Evolutionary conservation across 352 stramenopile species (phyloP).

Genomic region (Blastocystis hominis): DNA sequence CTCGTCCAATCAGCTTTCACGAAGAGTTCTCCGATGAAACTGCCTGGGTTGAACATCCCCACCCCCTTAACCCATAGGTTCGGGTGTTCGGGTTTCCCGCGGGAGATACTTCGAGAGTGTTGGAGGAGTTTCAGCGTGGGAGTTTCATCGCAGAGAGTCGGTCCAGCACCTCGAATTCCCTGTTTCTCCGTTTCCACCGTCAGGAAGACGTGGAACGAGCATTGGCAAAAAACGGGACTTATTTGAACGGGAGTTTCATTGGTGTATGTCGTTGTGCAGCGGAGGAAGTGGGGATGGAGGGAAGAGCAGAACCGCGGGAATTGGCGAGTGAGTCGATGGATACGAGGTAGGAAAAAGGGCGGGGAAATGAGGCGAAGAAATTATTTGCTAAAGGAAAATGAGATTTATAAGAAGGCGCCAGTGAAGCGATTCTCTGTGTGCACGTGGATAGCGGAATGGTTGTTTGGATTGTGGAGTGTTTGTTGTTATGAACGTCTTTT

Average conservation of each 20-base stretch:
- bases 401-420: constrained; percentile 11
- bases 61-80: background rate
- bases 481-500: background rate
- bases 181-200: background rate
- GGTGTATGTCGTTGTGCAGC: background rate
- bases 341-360: background rate
- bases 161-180: background rate
- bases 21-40: background rate
- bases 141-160: background rate
- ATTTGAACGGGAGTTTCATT: background rate
- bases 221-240: background rate
- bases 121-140: constrained; percentile 5
- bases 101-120: background rate
- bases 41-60: background rate
- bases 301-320: background rate
- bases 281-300: background rate
- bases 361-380: background rate
- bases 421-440: background rate
- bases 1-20: background rate
- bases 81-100: background rate
- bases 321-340: background rate
- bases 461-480: constrained; percentile 11
- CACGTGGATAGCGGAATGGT: background rate
- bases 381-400: constrained; percentile 7
- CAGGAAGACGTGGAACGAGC: background rate